These are phyloP conservation scores for Fusarium protoensiforme DNA, from an alignment of 2,329 filamentous ascomycete genomes.

Conservation along the genomic window DNA sequence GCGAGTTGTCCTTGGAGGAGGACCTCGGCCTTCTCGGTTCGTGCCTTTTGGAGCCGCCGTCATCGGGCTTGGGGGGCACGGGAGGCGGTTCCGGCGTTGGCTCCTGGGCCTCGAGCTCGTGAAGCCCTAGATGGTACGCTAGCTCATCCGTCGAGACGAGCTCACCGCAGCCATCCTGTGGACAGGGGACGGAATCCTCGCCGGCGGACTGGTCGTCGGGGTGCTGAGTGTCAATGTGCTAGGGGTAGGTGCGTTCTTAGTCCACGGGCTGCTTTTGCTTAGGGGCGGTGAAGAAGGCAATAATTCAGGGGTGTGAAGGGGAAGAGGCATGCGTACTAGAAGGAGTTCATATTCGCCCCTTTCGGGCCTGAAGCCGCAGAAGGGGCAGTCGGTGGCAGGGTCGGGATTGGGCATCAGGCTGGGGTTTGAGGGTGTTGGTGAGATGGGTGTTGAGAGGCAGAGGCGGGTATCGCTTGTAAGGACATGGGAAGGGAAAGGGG, in stretches of 20 bases:
- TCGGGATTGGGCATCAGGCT: constrained; percentile 16
- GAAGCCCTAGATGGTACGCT: constrained; percentile 40
- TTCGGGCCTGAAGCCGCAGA: constrained; percentile 48
- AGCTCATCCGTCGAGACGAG: constrained; percentile 44
- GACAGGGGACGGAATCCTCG: constrained; percentile 30
- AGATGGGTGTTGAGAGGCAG: not conserved
- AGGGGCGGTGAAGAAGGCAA: constrained; percentile 2
- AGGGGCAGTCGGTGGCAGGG: constrained; percentile 44
- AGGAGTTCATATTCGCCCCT: constrained; percentile 50
- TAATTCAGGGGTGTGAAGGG: not conserved
- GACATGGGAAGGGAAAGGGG: not conserved
- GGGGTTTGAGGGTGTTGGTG: not conserved
- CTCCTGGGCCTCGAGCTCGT: constrained; percentile 39
- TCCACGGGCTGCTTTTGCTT: not conserved
- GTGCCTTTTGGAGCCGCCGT: not conserved
- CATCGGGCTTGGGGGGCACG: constrained; percentile 10
- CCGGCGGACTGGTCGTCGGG: constrained; percentile 29
- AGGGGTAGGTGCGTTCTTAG: constrained; percentile 21
- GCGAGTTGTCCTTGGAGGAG: constrained; percentile 14
- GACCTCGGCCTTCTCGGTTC: not conserved
- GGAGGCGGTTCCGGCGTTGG: constrained; percentile 22
- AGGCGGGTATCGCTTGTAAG: not conserved
- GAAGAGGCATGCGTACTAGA: constrained; percentile 43
- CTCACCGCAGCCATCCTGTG: constrained; percentile 67
- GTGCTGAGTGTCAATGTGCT: constrained; percentile 46